Base-by-base conservation (phyloP, 306 rosid species). In the Sechiopsis laciniata region DNA sequence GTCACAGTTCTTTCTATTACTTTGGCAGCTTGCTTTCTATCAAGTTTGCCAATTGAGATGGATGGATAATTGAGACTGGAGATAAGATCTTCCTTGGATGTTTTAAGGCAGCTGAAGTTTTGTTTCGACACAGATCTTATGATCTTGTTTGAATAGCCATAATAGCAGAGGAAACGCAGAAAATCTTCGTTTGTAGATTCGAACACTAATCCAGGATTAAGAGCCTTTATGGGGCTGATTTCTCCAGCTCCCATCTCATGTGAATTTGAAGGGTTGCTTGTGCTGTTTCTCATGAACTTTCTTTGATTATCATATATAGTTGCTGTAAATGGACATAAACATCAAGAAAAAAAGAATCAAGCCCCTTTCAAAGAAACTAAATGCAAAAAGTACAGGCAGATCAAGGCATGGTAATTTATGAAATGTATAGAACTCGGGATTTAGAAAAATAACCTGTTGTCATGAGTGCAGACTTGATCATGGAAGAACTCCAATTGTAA, bases 401-500 rank as follows among this genome's bases (percentile, higher is more conserved):
- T 64, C 52, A 14, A 61, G 46, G 37, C 20, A 13, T 8, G 67
- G 19, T 62, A 15, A 32, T 32, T 62, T 37, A 8, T 29, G 52
- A 37, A 63, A 64, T 17, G 46, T 13, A 66, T 12, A 20, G 17
- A 55, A 45, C 42, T 40, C 5, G 14, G 15, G n/a, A 50, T 16
- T 40, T 40, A 2, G 42, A 12, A 45, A 48, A 9, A 19, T 55
- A 74, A 93, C 98, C 98, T 84, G 98, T 86, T 68, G 98, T 90
- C 98, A 90, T 94, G 7, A 94, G 88, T 57, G 98, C 96, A 50
- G 98, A 94, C 85, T 86, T 90, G 84, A 90, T 80, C 87, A 87
- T 87, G 55, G 98, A 90, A 81, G 97, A 84, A 74, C 83, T 83
- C 98, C 98, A 94, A 46, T 73, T 75, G 67, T 7, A 68, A 69